Conservation (phyloP, 768 basidiomycete species). For the Amanita pseudoporphyria region DNA sequence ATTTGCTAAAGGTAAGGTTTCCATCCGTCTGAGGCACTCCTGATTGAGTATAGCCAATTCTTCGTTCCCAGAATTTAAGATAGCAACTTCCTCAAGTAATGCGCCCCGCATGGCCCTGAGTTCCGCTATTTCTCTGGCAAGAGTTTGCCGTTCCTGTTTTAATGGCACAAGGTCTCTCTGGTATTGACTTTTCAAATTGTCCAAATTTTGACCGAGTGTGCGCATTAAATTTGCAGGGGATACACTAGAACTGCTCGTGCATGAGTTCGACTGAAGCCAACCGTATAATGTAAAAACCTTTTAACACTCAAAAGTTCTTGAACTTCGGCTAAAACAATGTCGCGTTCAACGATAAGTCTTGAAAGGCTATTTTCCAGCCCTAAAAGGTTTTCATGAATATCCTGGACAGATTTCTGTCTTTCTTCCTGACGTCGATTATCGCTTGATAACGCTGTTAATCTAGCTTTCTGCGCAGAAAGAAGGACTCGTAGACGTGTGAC, state of each 20-base stretch:
- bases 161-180: conserved; percentile 80
- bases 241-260: conserved; percentile 20
- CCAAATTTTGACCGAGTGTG: conserved; percentile 76
- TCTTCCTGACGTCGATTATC: conserved; percentile 72
- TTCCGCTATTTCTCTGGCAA: conserved; percentile 77
- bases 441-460: conserved; percentile 76
- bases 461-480: conserved; percentile 82
- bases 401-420: conserved; percentile 69
- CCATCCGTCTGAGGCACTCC: conserved; percentile 74
- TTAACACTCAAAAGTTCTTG: conserved; percentile 77
- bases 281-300: conserved; percentile 33
- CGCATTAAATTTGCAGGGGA: conserved; percentile 44
- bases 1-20: conserved; percentile 33
- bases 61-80: conserved; percentile 85
- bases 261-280: conserved; percentile 7
- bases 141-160: conserved; percentile 67
- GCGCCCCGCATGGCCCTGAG: conserved; percentile 80
- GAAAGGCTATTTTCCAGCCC: conserved; percentile 81
- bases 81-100: conserved; percentile 86
- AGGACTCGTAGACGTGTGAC: conserved; percentile 78
- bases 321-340: conserved; percentile 87
- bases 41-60: conserved; percentile 83
- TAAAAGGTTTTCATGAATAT: conserved; percentile 66
- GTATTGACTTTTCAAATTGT: conserved; percentile 82
- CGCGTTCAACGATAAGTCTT: conserved; percentile 80